phyloP scores from a whole-genome alignment of 441 rosid species.

The Adansonia madagascariensis region DNA sequence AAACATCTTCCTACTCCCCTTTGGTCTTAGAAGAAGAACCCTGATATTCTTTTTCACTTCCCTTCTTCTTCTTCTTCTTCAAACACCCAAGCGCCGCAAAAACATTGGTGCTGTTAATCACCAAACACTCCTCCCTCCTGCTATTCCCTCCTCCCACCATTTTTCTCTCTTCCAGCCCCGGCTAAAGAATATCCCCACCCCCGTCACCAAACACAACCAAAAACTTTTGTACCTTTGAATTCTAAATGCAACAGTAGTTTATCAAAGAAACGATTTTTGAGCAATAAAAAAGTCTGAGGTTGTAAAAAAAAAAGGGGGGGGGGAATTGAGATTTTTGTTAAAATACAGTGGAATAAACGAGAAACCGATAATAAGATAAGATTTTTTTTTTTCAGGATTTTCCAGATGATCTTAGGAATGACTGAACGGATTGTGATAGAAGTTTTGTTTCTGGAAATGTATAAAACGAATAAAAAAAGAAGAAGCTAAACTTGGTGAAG shows the following conservation, averaged over 20 bases:
- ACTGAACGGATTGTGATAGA: conserved; percentile 3
- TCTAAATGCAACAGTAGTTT: too few relatives aligned
- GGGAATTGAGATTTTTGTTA: too few relatives aligned
- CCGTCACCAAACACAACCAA: too few relatives aligned
- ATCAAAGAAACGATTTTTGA: too few relatives aligned
- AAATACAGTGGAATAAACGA: too few relatives aligned
- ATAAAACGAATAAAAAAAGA: not conserved
- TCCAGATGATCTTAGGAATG: conserved; percentile 13
- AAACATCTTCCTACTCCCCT: conserved; percentile 38
- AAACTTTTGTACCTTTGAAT: too few relatives aligned
- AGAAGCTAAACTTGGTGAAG: not conserved
- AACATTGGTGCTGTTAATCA: conserved; percentile 54
- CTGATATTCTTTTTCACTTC: conserved; percentile 37
- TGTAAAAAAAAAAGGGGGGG: too few relatives aligned
- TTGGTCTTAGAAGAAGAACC: conserved; percentile 33
- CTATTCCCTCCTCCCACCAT: conserved; percentile 53
- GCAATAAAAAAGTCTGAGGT: too few relatives aligned
- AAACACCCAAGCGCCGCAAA: conserved; percentile 58
- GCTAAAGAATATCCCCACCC: too few relatives aligned
- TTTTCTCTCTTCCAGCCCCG: not conserved
- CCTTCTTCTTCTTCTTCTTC: conserved; percentile 69
- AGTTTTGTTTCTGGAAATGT: not conserved
- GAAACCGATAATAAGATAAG: not conserved
- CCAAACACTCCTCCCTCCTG: conserved; percentile 50
- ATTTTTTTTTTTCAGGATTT: not conserved